phyloP scores from a whole-genome alignment of 2,329 filamentous ascomycete species.

The Lasiodiplodia gonubiensis region DNA sequence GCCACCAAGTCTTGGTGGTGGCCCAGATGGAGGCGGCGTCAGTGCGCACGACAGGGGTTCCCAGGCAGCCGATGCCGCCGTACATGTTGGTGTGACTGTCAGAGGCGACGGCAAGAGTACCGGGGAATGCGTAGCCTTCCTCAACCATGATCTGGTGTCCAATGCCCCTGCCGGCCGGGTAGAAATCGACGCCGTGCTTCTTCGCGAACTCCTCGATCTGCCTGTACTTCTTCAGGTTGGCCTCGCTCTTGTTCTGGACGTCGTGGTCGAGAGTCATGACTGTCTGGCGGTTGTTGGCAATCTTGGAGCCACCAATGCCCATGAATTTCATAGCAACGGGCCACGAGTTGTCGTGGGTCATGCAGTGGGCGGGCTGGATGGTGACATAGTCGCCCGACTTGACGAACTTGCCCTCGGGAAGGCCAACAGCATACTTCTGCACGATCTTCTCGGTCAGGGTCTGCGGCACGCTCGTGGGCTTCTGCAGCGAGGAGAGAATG shows the following conservation, averaged over 20 bases:
- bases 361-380: slow-evolving; percentile 72
- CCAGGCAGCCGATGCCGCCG: slow-evolving; percentile 76
- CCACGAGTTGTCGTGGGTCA: slow-evolving; percentile 88
- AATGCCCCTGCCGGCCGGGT: slow-evolving; percentile 77
- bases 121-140: slow-evolving; percentile 83
- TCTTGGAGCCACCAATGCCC: slow-evolving; percentile 76
- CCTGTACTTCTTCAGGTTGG: slow-evolving; percentile 81
- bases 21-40: slow-evolving; percentile 88
- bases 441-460: slow-evolving; percentile 94
- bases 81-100: slow-evolving; percentile 85
- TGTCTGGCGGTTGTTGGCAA: slow-evolving; percentile 74
- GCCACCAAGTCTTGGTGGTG: slow-evolving; percentile 84
- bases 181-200: slow-evolving; percentile 78
- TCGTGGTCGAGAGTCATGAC: slow-evolving; percentile 89
- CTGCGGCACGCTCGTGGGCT: slow-evolving; percentile 62
- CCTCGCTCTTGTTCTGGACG: slow-evolving; percentile 79
- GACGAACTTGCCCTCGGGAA: slow-evolving; percentile 76
- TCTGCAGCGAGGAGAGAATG: slow-evolving; percentile 69
- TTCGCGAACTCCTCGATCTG: slow-evolving; percentile 83
- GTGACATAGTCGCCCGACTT: slow-evolving; percentile 83
- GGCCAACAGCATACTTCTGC: slow-evolving; percentile 77
- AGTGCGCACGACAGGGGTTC: slow-evolving; percentile 82
- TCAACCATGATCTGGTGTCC: slow-evolving; percentile 94
- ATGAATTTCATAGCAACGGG: slow-evolving; percentile 80
- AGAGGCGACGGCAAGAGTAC: slow-evolving; percentile 79